These are phyloP conservation scores for Pluteus cervinus DNA, from an alignment of 768 basidiomycete genomes.

Conservation along the genomic window DNA sequence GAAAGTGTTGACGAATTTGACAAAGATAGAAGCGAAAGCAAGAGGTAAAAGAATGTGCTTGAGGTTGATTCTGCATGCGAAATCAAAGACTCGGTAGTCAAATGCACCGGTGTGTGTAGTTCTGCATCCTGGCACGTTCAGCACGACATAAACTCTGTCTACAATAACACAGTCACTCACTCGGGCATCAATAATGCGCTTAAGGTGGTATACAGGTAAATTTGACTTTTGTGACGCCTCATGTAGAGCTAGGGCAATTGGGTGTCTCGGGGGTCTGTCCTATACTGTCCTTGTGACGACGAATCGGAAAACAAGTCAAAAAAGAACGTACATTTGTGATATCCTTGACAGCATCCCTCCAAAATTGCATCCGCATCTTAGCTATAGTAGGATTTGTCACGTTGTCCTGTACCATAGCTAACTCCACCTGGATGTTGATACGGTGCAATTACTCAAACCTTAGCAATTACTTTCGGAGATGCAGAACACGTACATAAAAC, in stretches of 20 bases:
- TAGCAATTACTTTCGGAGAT: background rate
- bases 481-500: conserved; percentile 62
- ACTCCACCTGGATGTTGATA: conserved; percentile 51
- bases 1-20: conserved; percentile 49
- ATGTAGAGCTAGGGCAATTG: conserved; percentile 69
- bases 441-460: background rate
- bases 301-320: conserved; percentile 11
- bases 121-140: conserved; percentile 50
- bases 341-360: conserved; percentile 72
- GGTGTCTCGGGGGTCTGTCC: conserved; percentile 75
- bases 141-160: background rate
- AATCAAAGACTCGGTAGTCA: conserved; percentile 61
- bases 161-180: conserved; percentile 38
- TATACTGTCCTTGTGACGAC: conserved; percentile 22
- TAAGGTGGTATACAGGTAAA: conserved; percentile 70
- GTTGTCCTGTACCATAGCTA: conserved; percentile 70
- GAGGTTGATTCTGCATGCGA: conserved; percentile 77
- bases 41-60: conserved; percentile 70
- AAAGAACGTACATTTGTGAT: conserved; percentile 50
- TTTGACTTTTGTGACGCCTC: conserved; percentile 43
- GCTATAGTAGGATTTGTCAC: conserved; percentile 72
- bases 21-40: conserved; percentile 61
- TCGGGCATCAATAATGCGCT: conserved; percentile 79
- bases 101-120: conserved; percentile 55
- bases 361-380: conserved; percentile 84